Base-by-base conservation (phyloP, 257 asterid genomes). In the Solanum paucissectum region DNA sequence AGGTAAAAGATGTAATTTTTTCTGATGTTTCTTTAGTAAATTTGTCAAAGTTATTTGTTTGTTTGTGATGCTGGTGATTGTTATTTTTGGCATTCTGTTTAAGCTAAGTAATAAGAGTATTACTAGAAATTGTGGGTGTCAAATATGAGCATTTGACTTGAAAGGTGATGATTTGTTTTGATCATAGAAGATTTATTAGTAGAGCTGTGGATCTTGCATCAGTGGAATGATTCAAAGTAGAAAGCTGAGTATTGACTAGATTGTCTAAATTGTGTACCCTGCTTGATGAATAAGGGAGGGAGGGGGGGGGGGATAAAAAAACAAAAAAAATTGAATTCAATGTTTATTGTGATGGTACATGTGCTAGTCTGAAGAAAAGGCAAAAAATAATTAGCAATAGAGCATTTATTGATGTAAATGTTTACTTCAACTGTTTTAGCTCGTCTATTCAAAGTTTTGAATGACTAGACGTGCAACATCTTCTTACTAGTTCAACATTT, bases 101-200 rank as follows among this genome's bases (percentile, higher is more conserved):
- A 86, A 91, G 58, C 87, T 38, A 86, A 60, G 85, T 75, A 88
- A 89, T 89, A 89, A 87, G 91, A 87, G 72, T 87, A 44, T 83
- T 13, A 74, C 83, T 74, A 76, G n/a, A 89, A 62, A 85, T 88
- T 46, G 5, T 86, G 87, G 88, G 87, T 77, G 88, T 92, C 85
- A 71, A 93, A 86, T 82, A 74, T 81, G 73, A 62, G 86, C 55
- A 66, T 40, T 79, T 34, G 29, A 32, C 69, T 75, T 36, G 34
- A 84, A 16, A 49, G 68, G 34, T 71, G 77, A 36, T 88, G 83
- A 83, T 58, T 79, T 40, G 42, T 36, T 81, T 21, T 90, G 74
- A 42, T 72, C 58, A 72, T 86, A 33, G 69, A 37, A 75, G 69
- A 77, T 81, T 40, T n/a, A 42, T 79, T 87, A 29, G 27, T 79